Evolutionary conservation across 169 alveolate genomes (phyloP).

Genomic region (Theileria annulata): DNA sequence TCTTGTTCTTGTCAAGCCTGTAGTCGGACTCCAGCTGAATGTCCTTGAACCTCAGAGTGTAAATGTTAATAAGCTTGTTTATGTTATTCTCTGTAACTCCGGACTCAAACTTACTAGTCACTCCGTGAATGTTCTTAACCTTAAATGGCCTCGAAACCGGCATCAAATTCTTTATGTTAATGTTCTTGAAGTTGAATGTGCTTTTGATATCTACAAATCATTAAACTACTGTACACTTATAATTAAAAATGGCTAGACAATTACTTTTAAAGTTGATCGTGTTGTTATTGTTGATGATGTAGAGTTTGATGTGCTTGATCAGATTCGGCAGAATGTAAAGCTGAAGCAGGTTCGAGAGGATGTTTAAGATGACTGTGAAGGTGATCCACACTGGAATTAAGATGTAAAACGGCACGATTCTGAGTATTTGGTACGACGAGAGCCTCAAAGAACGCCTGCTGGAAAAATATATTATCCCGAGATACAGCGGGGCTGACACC

Average conservation of each 20-base stretch:
- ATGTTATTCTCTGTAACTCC: conserved; percentile 13
- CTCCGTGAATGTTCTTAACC: conserved; percentile 23
- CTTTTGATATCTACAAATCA: background rate
- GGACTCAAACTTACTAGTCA: conserved; percentile 33
- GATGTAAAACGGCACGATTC: conserved; percentile 67
- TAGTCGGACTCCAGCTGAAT: conserved; percentile 76
- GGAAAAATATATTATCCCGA: conserved; percentile 50
- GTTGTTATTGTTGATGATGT: conserved; percentile 17
- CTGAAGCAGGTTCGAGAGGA: conserved; percentile 56
- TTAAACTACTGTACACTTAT: too few species aligned
- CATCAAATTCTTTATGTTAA: conserved; percentile 17
- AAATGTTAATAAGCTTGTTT: conserved; percentile 66
- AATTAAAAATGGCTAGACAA: too few species aligned
- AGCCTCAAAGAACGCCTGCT: conserved; percentile 63
- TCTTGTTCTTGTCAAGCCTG: conserved; percentile 65
- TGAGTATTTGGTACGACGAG: conserved; percentile 63
- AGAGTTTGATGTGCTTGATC: conserved; percentile 42
- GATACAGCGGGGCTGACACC: conserved; percentile 60
- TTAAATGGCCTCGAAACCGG: conserved; percentile 51
- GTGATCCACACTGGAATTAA: conserved; percentile 69
- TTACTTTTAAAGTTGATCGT: background rate
- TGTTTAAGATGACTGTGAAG: conserved; percentile 59
- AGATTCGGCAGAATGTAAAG: conserved; percentile 64
- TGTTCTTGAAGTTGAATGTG: conserved; percentile 22
- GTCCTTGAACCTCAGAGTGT: conserved; percentile 75